Base-by-base conservation (phyloP, 257 asterid genomes). In the Przewalskia tangutica region DNA sequence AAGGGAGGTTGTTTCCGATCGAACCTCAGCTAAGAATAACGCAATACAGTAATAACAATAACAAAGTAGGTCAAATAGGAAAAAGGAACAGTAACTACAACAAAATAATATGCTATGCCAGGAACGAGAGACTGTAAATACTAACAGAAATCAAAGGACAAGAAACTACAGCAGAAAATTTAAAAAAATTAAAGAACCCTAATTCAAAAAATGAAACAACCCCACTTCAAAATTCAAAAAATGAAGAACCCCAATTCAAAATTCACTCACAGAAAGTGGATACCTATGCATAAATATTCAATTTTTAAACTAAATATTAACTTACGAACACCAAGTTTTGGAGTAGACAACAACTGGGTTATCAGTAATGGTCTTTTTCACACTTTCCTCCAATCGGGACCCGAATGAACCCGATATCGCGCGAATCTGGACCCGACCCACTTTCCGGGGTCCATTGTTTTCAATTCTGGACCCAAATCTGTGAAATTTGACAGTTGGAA, bases 321-420 rank as follows among this genome's bases (percentile, higher is more conserved):
- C 99, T 86, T 75, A 95, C 99, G 97, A 90, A 70, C 99, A 95
- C 97, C 97, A 92, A 56, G 95, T 88, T 86, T 95, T 95, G 87
- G 99, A 94, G 87, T 95, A 95, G 55, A 95, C 96, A 5, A 95
- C 99, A 56, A 95, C 95, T 36, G 98, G 96, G 82, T 89, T 90
- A 4, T 89, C 94, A 34, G 77, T 79, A 77, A 95, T 63, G 10
- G 92, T 89, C 78, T 86, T 89, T 85, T 89, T 88, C 59, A 95
- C 93, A 8, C 85, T 82, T 63, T 88, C 97, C 84, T 92, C 97
- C 82, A 91, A 81, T 55, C 90, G 83, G 32, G 92, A 86, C 34
- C 93, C 97, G 51, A 89, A 91, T 11, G 96, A 88, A 53, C 92
- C 88, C 82, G 93, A 85, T 94, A 88, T 90, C 66, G 96, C 91